A percentile compares a stretch with the other conserved stretches of the same genome.
Evolutionary conservation across 495 filamentous ascomycete genomes (phyloP).

Genomic region (Aspergillus conjunctus): DNA sequence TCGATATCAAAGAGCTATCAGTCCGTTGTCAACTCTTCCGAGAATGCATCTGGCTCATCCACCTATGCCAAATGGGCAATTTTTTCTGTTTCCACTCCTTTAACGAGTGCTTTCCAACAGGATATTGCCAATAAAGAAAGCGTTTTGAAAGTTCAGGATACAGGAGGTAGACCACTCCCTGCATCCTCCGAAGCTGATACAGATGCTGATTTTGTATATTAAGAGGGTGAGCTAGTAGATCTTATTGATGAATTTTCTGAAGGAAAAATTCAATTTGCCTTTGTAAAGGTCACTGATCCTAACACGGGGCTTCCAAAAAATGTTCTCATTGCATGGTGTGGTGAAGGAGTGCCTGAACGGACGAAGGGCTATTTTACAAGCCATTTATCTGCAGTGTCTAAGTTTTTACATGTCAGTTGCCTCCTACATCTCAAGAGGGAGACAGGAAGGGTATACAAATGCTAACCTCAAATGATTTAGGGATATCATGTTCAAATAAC

Average conservation of each 20-base stretch:
- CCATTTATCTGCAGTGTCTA: conserved; percentile 83
- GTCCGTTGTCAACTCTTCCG: conserved; percentile 73
- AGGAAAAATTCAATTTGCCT: conserved; percentile 94
- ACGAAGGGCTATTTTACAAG: conserved; percentile 98
- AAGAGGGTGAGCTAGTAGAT: conserved; percentile 91
- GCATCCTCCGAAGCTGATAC: not conserved
- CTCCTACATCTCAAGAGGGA: not conserved
- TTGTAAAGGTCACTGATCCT: conserved; percentile 91
- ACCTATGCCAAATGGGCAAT: conserved; percentile 86
- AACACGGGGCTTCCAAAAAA: conserved; percentile 91
- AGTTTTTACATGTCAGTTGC: conserved; percentile 73
- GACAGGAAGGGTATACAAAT: not conserved
- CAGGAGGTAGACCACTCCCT: conserved; percentile 65
- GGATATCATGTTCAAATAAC: conserved; percentile 98
- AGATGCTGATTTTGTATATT: conserved; percentile 8
- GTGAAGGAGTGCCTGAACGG: conserved; percentile 95
- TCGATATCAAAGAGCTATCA: conserved; percentile 94
- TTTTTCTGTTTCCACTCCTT: conserved; percentile 85
- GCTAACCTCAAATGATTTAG: conserved; percentile 39
- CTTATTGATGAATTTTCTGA: conserved; percentile 98
- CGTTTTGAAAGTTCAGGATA: conserved; percentile 87
- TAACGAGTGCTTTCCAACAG: conserved; percentile 86
- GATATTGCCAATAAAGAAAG: conserved; percentile 85
- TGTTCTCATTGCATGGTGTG: conserved; percentile 95
- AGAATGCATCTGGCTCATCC: conserved; percentile 63